Conservation (phyloP, 2,329 filamentous ascomycete genomes). For the Nigrospora sphaerica region DNA sequence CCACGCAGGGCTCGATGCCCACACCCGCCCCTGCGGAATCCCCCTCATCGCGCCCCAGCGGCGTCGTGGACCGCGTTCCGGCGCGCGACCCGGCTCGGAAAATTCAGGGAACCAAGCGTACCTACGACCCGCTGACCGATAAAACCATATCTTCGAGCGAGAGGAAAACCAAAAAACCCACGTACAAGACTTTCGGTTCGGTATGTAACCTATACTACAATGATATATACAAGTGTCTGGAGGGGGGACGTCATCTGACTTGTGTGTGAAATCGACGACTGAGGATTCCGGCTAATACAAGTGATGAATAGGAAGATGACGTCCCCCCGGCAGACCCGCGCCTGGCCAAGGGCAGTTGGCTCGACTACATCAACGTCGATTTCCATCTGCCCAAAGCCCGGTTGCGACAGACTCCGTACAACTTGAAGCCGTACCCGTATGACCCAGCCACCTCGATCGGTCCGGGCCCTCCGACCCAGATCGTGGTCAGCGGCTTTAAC, state of each 20-base stretch:
- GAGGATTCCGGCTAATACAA: constrained; percentile 43
- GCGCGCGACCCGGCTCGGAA: constrained; percentile 49
- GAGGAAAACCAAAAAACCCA: constrained; percentile 51
- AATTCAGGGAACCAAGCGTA: constrained; percentile 51
- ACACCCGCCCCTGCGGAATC: constrained; percentile 17
- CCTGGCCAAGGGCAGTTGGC: constrained; percentile 58
- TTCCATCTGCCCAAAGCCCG: constrained; percentile 66
- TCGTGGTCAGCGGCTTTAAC: constrained; percentile 95
- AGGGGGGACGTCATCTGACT: constrained; percentile 57
- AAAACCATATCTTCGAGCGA: constrained; percentile 40
- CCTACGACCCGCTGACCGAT: constrained; percentile 47
- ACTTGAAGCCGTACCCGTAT: constrained; percentile 73
- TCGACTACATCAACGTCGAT: constrained; percentile 63
- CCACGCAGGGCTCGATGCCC: constrained; percentile 22
- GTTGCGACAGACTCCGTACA: constrained; percentile 67
- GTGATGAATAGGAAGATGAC: constrained; percentile 66
- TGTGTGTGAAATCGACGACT: constrained; percentile 21
- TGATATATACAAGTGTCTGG: constrained; percentile 24
- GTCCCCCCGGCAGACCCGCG: constrained; percentile 76
- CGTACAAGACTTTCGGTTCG: constrained; percentile 57
- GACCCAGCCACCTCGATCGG: constrained; percentile 80
- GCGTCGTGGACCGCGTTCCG: constrained; percentile 35
- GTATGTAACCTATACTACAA: constrained; percentile 49
- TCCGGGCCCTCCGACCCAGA: constrained; percentile 80
- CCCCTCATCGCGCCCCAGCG: constrained; percentile 15